A percentile compares a stretch with the other conserved stretches of the same genome.
phyloP scores from a whole-genome alignment of 2,329 filamentous ascomycete genomes.

The Nemania sp. region DNA sequence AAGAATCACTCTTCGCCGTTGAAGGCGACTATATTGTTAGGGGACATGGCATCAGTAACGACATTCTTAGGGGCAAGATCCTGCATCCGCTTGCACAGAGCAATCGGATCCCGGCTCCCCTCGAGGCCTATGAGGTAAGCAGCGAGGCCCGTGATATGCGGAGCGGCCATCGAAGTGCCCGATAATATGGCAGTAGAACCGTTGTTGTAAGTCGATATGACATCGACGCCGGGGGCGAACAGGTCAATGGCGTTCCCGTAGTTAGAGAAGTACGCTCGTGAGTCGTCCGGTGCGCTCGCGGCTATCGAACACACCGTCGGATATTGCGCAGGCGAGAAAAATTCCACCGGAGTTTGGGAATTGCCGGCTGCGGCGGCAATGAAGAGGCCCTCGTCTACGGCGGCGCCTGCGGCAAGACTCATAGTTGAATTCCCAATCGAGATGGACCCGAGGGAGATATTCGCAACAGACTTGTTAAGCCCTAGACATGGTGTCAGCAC shows the following conservation, averaged over 20 bases:
- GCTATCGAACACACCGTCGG: slow-evolving; percentile 42
- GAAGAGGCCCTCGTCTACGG: slow-evolving; percentile 46
- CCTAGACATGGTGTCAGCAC: slow-evolving; percentile 24
- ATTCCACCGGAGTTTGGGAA: slow-evolving; percentile 29
- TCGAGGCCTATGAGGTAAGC: slow-evolving; percentile 53
- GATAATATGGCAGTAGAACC: slow-evolving; percentile 46
- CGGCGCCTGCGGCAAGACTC: slow-evolving; percentile 47
- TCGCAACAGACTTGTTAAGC: slow-evolving; percentile 45
- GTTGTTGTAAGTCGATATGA: slow-evolving; percentile 46
- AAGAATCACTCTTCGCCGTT: slow-evolving; percentile 22
- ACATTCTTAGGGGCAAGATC: slow-evolving; percentile 29
- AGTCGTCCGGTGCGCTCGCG: slow-evolving; percentile 33
- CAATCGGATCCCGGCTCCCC: slow-evolving; percentile 39
- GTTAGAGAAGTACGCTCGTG: slow-evolving; percentile 38
- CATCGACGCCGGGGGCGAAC: slow-evolving; percentile 46
- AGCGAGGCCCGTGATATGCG: slow-evolving; percentile 47
- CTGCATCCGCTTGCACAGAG: slow-evolving; percentile 33
- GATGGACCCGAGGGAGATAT: slow-evolving; percentile 49
- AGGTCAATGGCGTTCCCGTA: slow-evolving; percentile 45
- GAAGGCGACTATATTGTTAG: slow-evolving; percentile 32
- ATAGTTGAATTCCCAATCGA: slow-evolving; percentile 38
- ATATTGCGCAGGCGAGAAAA: slow-evolving; percentile 37
- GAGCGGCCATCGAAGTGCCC: slow-evolving; percentile 50
- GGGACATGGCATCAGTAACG: slow-evolving; percentile 27
- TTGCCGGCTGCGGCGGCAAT: slow-evolving; percentile 54